Evolutionary conservation across 78 protist species (phyloP), one percentile per base, ranked within the genome.

Genomic region (Dictyostelium capitatum): DNA sequence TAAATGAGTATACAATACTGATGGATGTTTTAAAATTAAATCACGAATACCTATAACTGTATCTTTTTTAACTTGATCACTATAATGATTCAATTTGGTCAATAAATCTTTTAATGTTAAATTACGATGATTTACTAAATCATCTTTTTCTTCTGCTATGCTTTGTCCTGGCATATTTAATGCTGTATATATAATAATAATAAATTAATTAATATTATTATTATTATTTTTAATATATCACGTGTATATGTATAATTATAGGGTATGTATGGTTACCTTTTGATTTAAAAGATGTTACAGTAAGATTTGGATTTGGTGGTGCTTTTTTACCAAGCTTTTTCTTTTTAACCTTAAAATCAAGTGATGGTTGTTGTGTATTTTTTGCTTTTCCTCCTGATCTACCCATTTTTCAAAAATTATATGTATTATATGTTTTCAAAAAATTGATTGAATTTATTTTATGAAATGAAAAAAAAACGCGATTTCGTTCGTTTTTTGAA

Each of bases 251-350:
- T n/a, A n/a, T n/a, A n/a, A n/a, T n/a, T n/a, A n/a, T n/a, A n/a
- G n/a, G n/a, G n/a, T n/a, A n/a, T n/a, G n/a, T n/a, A n/a, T n/a
- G n/a, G n/a, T n/a, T n/a, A 87, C 93, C 73, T 62, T 78, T 87
- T 6, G 93, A 87, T 87, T 87, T 87, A 77, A 87, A 87, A 11
- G 93, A 77, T 25, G 93, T 87, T 11, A 87, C 83, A 3, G 93
- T 87, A 0, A 77, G 7, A 64, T 87, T 87, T 59, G 93, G 93
- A 53, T 87, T 87, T 10, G 84, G 93, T 28, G 70, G 79, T 87
- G 93, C 80, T 64, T 87, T 87, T 56, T 78, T 87, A 57, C 93
- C 93, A 25, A 87, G 53, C 23, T 87, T 87, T 28, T 43, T 74
- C 67, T 87, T 87, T 70, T 87, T 87, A 9, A 57, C 51, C 20